Conservation (phyloP, 2,329 filamentous ascomycete genomes). For the Cordyceps cateniannulata region DNA sequence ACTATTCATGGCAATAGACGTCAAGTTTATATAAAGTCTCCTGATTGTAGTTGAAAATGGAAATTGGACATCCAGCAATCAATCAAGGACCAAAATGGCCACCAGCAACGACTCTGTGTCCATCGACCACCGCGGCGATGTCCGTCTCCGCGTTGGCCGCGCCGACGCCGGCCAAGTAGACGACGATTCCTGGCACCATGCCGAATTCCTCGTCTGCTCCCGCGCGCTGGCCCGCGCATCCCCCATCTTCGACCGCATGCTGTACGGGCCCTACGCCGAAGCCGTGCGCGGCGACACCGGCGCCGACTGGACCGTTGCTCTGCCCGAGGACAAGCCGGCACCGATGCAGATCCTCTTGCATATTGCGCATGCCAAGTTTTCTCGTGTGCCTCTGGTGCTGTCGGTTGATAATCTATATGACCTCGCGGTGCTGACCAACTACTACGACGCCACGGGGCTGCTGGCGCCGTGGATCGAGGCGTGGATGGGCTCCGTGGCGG, state of each 20-base stretch:
- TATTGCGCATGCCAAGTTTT: neutral
- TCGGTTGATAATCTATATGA: conserved; percentile 21
- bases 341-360: neutral
- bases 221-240: neutral
- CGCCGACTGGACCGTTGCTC: neutral
- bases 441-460: conserved; percentile 23
- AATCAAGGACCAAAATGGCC: neutral
- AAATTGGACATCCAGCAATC: neutral
- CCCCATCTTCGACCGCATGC: neutral
- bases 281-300: neutral
- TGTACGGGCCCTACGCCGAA: neutral
- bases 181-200: neutral
- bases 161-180: neutral
- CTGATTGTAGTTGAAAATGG: too few relatives aligned
- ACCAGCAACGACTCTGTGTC: neutral
- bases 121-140: neutral
- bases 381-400: conserved; percentile 17
- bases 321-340: neutral
- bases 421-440: conserved; percentile 23
- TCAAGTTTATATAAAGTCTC: neutral
- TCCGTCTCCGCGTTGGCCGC: neutral
- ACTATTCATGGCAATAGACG: too few relatives aligned
- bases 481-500: conserved; percentile 18
- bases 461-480: conserved; percentile 21
- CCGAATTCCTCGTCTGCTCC: neutral